Percentiles rank a stretch among this genome's conserved stretches.
Conservation (phyloP, 345 rosid genomes). For the Acer yangbiense region DNA sequence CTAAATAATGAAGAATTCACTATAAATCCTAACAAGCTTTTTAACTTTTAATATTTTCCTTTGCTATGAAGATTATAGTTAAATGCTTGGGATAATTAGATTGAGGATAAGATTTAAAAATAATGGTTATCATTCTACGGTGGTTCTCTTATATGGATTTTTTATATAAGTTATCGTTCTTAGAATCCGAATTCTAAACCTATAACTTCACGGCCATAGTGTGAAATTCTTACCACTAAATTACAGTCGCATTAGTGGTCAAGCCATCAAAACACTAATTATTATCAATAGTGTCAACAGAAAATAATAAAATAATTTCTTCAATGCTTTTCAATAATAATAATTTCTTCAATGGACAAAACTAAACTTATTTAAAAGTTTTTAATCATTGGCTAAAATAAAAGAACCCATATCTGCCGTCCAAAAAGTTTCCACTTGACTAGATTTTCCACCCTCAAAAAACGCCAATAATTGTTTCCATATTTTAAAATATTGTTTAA, state of each 20-base stretch:
- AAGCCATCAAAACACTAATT: no score
- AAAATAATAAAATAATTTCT: no score
- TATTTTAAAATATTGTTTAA: no score
- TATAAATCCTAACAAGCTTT: no score
- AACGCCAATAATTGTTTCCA: not conserved
- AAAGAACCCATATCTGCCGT: constrained; percentile 34
- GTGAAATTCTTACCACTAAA: constrained; percentile 86
- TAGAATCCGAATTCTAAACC: constrained; percentile 68
- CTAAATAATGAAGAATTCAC: not conserved
- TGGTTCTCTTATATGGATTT: no score
- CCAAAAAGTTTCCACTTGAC: constrained; percentile 18
- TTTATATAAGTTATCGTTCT: not conserved
- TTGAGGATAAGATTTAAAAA: no score
- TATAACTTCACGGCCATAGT: constrained; percentile 80
- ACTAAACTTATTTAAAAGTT: constrained; percentile 10
- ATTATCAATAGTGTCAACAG: no score
- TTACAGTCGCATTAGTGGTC: constrained; percentile 51
- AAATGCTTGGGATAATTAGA: no score
- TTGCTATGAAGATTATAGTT: no score
- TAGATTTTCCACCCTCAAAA: constrained; percentile 7
- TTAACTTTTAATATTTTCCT: no score
- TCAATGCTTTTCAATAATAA: no score
- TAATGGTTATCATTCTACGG: no score
- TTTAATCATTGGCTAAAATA: constrained; percentile 22
- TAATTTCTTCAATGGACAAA: not conserved